phyloP scores from a whole-genome alignment of 1,284 basidiomycete species.

The Chalciporus piperatoides region DNA sequence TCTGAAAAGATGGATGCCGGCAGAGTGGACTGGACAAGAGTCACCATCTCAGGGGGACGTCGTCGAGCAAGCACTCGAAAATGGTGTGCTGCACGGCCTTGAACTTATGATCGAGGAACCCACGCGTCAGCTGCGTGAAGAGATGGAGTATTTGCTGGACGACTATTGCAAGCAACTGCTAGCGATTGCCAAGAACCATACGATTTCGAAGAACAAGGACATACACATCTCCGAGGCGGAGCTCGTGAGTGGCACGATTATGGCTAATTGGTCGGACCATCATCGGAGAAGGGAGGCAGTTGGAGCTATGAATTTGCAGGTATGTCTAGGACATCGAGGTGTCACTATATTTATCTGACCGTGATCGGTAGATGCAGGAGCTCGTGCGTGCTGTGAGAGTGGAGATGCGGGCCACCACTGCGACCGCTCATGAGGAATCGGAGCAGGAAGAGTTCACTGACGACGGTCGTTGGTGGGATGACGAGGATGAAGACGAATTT shows the following conservation, averaged over 20 bases:
- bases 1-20: conserved; percentile 28
- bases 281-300: conserved; percentile 37
- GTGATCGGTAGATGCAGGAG: conserved; percentile 32
- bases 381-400: conserved; percentile 34
- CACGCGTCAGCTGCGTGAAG: conserved; percentile 29
- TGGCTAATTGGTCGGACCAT: conserved; percentile 40
- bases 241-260: conserved; percentile 43
- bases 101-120: no score
- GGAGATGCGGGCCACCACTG: conserved; percentile 27
- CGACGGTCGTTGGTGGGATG: conserved; percentile 18
- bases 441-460: conserved; percentile 17
- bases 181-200: conserved; percentile 35
- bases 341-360: conserved; percentile 4
- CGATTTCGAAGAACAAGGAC: conserved; percentile 34
- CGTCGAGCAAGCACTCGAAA: conserved; percentile 24
- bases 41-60: conserved; percentile 29
- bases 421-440: conserved; percentile 10
- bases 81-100: conserved; percentile 24
- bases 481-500: conserved; percentile 27
- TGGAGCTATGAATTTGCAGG: conserved; percentile 42
- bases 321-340: conserved; percentile 12
- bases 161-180: conserved; percentile 35
- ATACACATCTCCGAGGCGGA: conserved; percentile 38
- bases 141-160: conserved; percentile 37
- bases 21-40: conserved; percentile 18